Base-by-base conservation (phyloP, 768 basidiomycete species). In the Naematelia encephala region DNA sequence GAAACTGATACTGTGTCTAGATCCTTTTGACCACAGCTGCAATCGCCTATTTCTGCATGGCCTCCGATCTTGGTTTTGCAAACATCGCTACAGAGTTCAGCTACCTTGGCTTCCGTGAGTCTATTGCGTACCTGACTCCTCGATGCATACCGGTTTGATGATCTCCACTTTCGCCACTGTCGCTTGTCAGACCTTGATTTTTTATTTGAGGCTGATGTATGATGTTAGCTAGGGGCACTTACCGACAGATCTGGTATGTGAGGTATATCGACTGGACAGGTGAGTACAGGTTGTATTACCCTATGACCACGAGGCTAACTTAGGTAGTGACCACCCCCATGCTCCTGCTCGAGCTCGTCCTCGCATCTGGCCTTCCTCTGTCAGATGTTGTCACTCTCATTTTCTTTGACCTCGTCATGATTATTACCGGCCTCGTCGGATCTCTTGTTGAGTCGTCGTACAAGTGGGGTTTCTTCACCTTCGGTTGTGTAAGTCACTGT, bases 1-100 rank as follows among this genome's bases (percentile, higher is more conserved):
- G 8, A 50, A 10, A 22, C 5, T n/a, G n/a, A n/a, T n/a, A n/a
- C n/a, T n/a, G n/a, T n/a, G n/a, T n/a, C n/a, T n/a, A n/a, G 56
- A 76, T 83, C 56, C 77, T 84, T 39, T 70, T 84, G 21, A 73
- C 79, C 16, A 82, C 82, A 0, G 76, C 81, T 2, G 64, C 77
- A 12, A 72, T 84, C 44, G 71, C 81, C 1, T 83, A 82, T 76
- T 83, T 82, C 70, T 75, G 80, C 12, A 83, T 84, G 83, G 84
- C 83, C 0, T 83, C 83, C 19, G 79, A 84, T 67, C 77, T 85
- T 39, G 84, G 84, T 12, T 75, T 74, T 44, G 81, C 83, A 0
- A 78, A 82, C 34, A 67, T 84, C 61, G 56, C 43, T 16, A 79
- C 80, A 42, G 82, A 82, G 63, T 83, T 81, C 68, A 64, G 73